Evolutionary conservation across 768 basidiomycete genomes (phyloP), one percentile per base, ranked within the genome.

Genomic region (Crassisporium funariophilum): DNA sequence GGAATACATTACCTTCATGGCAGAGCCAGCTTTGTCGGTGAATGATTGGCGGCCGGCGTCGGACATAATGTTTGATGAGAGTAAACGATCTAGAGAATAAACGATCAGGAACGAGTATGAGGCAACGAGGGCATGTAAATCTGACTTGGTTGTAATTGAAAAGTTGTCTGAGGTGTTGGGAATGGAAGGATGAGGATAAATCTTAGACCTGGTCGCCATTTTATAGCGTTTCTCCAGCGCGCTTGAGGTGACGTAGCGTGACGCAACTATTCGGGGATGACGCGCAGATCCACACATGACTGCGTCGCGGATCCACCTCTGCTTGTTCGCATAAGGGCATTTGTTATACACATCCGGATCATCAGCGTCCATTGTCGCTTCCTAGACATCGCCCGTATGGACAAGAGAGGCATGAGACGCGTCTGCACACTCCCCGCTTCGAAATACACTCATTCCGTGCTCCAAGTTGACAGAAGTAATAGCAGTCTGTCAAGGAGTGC

Each of bases 11-110:
- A 81, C 80, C 77, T 83, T 81, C 42, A 80, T 2, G 35, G 76
- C 67, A 58, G 79, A 52, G 27, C 59, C 49, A 39, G 71, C 74
- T 68, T 83, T 84, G 72, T 82, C 79, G 59, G 78, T 77, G 67
- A 81, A 65, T 47, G 73, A 75, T 72, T 82, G 79, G 55, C 82
- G 81, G 46, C 64, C 72, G 41, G 70, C 64, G 59, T 84, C 81
- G 59, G 80, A 76, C 80, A 82, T 82, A 53, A 44, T 73, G 47
- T 39, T 35, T 15, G 34, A 46, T 40, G 13, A 25, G 44, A 41
- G 9, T 22, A 31, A 22, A 31, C 37, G 40, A 38, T 19, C 46
- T 22, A 44, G 10, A 7, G 34, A 39, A 4, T 7, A 29, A 38
- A 33, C 13, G 38, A 35, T 41, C 19, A 41, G 40, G 8, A 38